Evolutionary conservation across 495 filamentous ascomycete genomes (phyloP).

Genomic region (Tuber borchii): DNA sequence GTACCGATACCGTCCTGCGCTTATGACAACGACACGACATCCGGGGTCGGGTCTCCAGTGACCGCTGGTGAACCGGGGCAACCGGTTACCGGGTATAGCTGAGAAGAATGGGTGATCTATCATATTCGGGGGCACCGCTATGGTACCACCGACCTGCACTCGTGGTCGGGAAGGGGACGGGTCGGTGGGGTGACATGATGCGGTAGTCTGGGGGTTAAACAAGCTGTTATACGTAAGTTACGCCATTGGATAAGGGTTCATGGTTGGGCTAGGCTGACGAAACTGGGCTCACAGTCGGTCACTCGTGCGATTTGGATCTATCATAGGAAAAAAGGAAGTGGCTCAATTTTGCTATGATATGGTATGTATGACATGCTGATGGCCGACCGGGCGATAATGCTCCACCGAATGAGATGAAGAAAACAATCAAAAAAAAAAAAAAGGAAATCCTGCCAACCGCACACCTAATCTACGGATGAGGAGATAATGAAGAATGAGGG

Average conservation of each 20-base stretch:
- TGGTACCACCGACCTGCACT: neutral
- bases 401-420: neutral
- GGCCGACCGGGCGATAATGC: neutral
- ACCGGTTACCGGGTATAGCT: neutral
- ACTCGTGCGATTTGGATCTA: neutral
- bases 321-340: neutral
- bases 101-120: neutral
- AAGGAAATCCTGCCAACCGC: neutral
- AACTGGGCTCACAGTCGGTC: neutral
- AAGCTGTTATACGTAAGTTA: neutral
- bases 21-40: neutral
- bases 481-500: neutral
- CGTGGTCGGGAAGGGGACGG: neutral
- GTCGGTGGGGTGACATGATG: neutral
- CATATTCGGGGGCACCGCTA: neutral
- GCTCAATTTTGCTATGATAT: neutral
- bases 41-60: neutral
- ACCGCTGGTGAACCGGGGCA: neutral
- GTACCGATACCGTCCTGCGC: neutral
- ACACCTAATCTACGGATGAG: neutral
- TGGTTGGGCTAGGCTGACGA: neutral
- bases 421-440: neutral
- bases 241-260: neutral
- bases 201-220: neutral
- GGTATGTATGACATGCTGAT: neutral